Base-by-base conservation (phyloP, 1,139 yeast genomes). In the Saccharomycopsis phalli region DNA sequence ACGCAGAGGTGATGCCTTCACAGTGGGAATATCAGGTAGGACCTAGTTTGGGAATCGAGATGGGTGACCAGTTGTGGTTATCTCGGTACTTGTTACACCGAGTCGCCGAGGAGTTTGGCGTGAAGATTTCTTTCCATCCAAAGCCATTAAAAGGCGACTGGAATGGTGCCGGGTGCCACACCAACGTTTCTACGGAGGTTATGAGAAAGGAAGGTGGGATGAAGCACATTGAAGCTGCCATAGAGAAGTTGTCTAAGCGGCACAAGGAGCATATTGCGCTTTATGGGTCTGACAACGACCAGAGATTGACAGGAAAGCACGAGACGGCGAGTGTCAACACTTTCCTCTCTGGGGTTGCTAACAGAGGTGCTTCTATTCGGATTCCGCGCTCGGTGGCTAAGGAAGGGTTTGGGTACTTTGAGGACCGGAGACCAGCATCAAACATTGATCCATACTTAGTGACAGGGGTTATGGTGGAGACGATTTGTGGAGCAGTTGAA, bases 11-110 rank as follows among this genome's bases (percentile, higher is more conserved):
- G 52, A 91, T 91, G 97, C 98, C 98, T 46, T 86, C 97, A 47
- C 98, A 91, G 75, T 91, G 98, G 98, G 98, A 91, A 71, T 91
- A 83, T 83, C 98, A 91, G 73, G 97, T 91, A 54, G 98, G 98
- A 59, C 98, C 98, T 51, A 86, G 96, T 68, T 75, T 66, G 51
- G 98, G 98, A 59, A 88, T 91, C 62, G 64, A 68, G 54, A 88
- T 91, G 96, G 98, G 96, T 63, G 98, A 91, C 65, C 80, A 91
- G 65, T 76, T 91, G 63, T 88, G 97, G 91, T 75, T 88, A 58
- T 93, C 96, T 49, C 81, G 98, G 68, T 91, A 84, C 66, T 71
- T 91, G 56, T 71, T 91, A 60, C 79, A 77, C 66, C 81, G 96
- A 68, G 94, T 87, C 47, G 96, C 97, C 53, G 98, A 91, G 71